Conservation (phyloP, 805 yeast genomes). For the Candida ovalis region DNA sequence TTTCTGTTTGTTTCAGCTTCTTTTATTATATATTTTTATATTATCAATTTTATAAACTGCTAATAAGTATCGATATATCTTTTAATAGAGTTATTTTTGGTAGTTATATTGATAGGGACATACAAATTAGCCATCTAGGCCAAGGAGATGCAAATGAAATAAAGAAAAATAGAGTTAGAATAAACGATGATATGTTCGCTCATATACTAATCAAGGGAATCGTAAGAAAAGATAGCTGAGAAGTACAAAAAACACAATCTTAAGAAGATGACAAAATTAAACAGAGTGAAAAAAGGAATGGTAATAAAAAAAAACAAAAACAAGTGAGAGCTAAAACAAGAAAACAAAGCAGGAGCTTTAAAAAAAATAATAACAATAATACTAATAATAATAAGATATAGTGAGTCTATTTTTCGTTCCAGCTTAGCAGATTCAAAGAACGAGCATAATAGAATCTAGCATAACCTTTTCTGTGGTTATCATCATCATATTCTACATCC, state of each 20-base stretch:
- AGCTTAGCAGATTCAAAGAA: constrained; percentile 17
- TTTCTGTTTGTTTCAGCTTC: not conserved
- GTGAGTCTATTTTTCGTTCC: constrained; percentile 8
- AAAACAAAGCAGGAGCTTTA: not conserved
- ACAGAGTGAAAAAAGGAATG: too few species aligned
- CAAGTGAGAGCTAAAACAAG: too few species aligned
- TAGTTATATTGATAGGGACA: not conserved
- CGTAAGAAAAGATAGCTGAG: not conserved
- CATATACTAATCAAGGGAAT: not conserved
- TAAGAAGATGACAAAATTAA: not conserved
- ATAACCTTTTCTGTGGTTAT: constrained; percentile 23
- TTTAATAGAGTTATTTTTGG: not conserved
- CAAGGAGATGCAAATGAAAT: not conserved
- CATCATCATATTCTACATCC: constrained; percentile 25
- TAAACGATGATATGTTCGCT: not conserved
- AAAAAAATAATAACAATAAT: too few species aligned
- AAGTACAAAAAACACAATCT: too few species aligned
- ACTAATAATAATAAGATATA: too few species aligned
- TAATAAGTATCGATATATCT: not conserved
- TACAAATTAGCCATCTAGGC: too few species aligned
- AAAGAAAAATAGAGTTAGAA: not conserved
- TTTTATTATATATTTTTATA: too few species aligned
- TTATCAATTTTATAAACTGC: not conserved
- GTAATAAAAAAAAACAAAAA: too few species aligned
- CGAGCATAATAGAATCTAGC: constrained; percentile 25